phyloP scores from a whole-genome alignment of 768 basidiomycete species.

The Russula sp. region DNA sequence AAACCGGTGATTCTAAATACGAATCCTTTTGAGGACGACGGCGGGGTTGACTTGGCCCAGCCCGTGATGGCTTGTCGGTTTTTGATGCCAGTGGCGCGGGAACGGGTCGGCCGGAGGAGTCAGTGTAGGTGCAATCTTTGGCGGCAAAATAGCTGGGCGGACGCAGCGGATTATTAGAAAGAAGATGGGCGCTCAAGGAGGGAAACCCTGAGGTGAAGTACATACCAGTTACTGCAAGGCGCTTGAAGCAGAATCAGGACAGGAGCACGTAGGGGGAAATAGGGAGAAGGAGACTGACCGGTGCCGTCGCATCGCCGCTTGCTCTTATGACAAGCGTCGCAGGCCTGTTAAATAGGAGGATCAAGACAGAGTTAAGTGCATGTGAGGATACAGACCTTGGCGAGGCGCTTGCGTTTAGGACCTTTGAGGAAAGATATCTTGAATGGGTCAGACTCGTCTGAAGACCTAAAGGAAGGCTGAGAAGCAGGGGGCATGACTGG shows the following conservation, averaged over 20 bases:
- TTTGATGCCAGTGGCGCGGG: slow-evolving; percentile 44
- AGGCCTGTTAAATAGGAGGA: slow-evolving; percentile 38
- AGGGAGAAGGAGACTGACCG: slow-evolving; percentile 36
- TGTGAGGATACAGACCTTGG: slow-evolving; percentile 34
- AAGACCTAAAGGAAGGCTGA: slow-evolving; percentile 10
- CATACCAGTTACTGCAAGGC: slow-evolving; percentile 76
- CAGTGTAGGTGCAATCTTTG: slow-evolving; percentile 75
- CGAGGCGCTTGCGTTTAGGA: slow-evolving; percentile 47
- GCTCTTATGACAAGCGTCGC: slow-evolving; percentile 79
- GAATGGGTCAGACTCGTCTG: slow-evolving; percentile 28
- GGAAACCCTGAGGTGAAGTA: not conserved
- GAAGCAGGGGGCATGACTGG: slow-evolving; percentile 2
- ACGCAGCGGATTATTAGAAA: slow-evolving; percentile 14
- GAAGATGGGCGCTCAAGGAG: not conserved
- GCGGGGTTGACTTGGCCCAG: slow-evolving; percentile 10
- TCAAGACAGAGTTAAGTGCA: not conserved
- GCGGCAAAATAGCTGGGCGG: slow-evolving; percentile 64
- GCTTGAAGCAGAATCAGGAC: slow-evolving; percentile 34
- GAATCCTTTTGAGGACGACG: slow-evolving; percentile 8
- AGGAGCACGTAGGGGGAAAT: not conserved
- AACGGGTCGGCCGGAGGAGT: slow-evolving; percentile 70
- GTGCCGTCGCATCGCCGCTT: slow-evolving; percentile 81
- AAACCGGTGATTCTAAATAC: slow-evolving; percentile 5
- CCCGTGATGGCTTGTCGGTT: slow-evolving; percentile 14
- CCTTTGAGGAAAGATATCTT: slow-evolving; percentile 42